Base-by-base conservation (phyloP, 2,329 filamentous ascomycete species). In the Calonectria pauciramosa region DNA sequence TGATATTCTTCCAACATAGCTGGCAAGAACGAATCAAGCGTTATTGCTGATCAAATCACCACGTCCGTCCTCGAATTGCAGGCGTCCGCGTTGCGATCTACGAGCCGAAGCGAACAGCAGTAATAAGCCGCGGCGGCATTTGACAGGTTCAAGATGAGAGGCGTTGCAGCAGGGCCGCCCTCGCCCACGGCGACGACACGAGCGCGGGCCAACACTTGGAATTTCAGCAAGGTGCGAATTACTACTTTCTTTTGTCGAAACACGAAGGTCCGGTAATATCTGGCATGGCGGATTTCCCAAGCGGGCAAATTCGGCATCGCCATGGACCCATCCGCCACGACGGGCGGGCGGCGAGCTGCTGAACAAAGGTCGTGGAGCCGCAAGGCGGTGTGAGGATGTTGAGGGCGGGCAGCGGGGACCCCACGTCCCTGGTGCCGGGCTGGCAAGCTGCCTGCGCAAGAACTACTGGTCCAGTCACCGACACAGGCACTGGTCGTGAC, bases 131-230 rank as follows among this genome's bases (percentile, higher is more conserved):
- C 66, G 56, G 76, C 23, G 36, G 60, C 41, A 49, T 65, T 51
- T 36, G 23, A 20, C 36, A 71, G 41, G 60, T 64, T 32, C 70
- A 82, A 51, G 34, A 85, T 84, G 82, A 82, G 79, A 73, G 84
- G 85, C 59, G 81, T 87, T 66, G 79, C 81, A 67, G 84, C 85
- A 71, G 85, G 84, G 67, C 80, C 83, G 67, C 82, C 83, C 41
- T 82, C 81, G 68, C 79, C 82, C 41, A 78, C 79, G n/a, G 77
- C 77, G 63, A 82, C 82, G 54, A 82, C 82, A 54, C 79, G 84
- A 75, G 74, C 80, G 68, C 79, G 83, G 66, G 82, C 80, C 68
- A 85, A 87, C 65, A 87, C 86, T 16, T 87, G 84, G 83, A 86
- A 81, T 76, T 86, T 87, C 71, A 86, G 86, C 80, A 85, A 83